Evolutionary conservation across 2,329 filamentous ascomycete species (phyloP).

Genomic region (Epichloe amarillans): DNA sequence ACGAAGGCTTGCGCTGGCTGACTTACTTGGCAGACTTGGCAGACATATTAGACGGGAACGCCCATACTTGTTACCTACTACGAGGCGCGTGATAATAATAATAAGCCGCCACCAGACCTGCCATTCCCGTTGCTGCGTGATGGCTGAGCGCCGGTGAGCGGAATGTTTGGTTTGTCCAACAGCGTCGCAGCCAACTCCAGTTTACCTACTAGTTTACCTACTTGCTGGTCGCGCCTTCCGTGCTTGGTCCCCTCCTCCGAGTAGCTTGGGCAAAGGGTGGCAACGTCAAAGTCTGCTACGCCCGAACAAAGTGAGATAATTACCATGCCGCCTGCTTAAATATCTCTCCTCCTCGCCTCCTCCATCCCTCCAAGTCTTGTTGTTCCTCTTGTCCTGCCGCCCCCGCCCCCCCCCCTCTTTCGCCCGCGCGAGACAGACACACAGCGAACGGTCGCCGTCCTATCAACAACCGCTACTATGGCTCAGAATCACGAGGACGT

Average conservation of each 20-base stretch:
- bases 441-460: not conserved
- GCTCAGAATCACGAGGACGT: conserved; percentile 21
- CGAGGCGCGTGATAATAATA: too few relatives aligned
- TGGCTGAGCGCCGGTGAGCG: too few relatives aligned
- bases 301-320: too few relatives aligned
- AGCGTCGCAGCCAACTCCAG: not conserved
- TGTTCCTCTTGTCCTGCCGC: not conserved
- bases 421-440: not conserved
- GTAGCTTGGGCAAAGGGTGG: too few relatives aligned
- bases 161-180: too few relatives aligned
- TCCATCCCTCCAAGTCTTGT: not conserved
- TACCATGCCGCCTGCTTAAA: not conserved
- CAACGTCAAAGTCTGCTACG: too few relatives aligned
- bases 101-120: not conserved
- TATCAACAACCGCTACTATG: conserved; percentile 11
- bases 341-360: not conserved
- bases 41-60: too few relatives aligned
- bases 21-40: not conserved
- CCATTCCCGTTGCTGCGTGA: too few relatives aligned
- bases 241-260: not conserved
- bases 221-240: not conserved
- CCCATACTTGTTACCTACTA: not conserved
- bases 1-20: not conserved
- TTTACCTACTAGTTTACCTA: not conserved
- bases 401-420: not conserved